Conservation (phyloP, 2,329 filamentous ascomycete species). For the Fusarium sp. region DNA sequence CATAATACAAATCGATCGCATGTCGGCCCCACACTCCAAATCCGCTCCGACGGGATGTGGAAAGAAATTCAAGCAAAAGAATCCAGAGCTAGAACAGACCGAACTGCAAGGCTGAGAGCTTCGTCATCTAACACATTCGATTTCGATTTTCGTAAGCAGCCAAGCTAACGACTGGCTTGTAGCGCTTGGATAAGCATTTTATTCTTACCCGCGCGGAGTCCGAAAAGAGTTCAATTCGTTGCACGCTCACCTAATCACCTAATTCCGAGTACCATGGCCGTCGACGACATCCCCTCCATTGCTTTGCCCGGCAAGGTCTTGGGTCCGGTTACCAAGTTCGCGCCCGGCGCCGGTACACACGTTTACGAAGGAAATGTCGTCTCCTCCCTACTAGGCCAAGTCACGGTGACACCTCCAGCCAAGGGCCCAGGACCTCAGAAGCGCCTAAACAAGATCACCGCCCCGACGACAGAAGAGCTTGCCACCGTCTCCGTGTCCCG, state of each 20-base stretch:
- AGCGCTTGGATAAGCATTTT: conserved; percentile 20
- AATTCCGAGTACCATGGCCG: conserved; percentile 40
- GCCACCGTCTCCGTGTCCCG: conserved; percentile 68
- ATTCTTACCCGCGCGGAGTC: neutral
- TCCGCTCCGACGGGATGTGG: conserved; percentile 23
- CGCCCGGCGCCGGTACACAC: conserved; percentile 85
- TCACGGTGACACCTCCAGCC: conserved; percentile 64
- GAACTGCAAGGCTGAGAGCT: conserved; percentile 28
- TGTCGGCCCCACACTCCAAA: conserved; percentile 30
- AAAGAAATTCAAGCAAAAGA: conserved; percentile 27
- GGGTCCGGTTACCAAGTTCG: conserved; percentile 73
- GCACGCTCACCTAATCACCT: conserved; percentile 27
- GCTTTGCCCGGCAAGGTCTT: conserved; percentile 87
- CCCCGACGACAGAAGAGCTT: conserved; percentile 56
- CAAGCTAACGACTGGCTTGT: conserved; percentile 18
- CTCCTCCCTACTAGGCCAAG: conserved; percentile 82
- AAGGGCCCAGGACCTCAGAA: conserved; percentile 64
- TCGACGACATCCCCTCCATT: conserved; percentile 59
- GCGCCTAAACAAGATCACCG: conserved; percentile 68
- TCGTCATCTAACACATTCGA: conserved; percentile 23
- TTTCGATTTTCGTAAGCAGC: neutral
- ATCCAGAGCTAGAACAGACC: neutral
- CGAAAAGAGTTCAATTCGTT: conserved; percentile 6
- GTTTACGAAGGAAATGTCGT: conserved; percentile 79
- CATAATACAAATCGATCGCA: conserved; percentile 17